Evolutionary conservation across 805 yeast species (phyloP), one percentile per base, ranked within the genome.

Genomic region (Saturnispora diversa): DNA sequence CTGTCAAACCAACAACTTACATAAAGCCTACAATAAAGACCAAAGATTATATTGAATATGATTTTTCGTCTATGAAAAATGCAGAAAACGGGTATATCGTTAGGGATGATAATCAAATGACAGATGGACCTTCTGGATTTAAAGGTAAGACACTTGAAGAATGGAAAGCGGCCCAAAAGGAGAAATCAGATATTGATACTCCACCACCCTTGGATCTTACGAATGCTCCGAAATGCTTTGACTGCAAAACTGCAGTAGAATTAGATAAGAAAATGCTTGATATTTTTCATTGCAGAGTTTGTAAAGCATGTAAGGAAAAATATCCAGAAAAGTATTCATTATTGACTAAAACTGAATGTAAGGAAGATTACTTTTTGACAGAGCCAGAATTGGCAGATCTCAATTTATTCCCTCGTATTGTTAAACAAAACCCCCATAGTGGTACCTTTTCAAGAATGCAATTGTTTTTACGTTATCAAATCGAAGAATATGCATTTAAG

Each of bases 401-500:
- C 5, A 66, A 59, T 2, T 60, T 88, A 19, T 66, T 92, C 44
- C 81, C 81, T 9, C 74, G 92, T 46, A 64, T 90, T 45, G 95
- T 87, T 47, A 84, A 88, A 51, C 86, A 95, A 2, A 92, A 92
- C 55, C 99, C 99, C 0, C 95, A 92, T 59, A 86, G 88, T 31
- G 78, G 78, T 2, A 82, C 86, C 1, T 92, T 77, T 61, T 82
- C 86, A 37, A 73, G 92, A 54, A 92, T 92, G 99, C 95, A 88
- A 69, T 67, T 92, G 42, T 92, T 79, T 63, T 62, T 92, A 33
- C 66, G 98, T 44, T 83, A 77, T 54, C 97, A 92, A 53, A 86
- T 92, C n/a, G 98, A 92, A 58, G 85, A 81, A 52, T 84, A 71
- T 61, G 94, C 97, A 0, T 84, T 80, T 64, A 80, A 83, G 55